Evolutionary conservation across 2,329 filamentous ascomycete genomes (phyloP), one percentile per base, ranked within the genome.

Genomic region (Curvularia eragrostidis): DNA sequence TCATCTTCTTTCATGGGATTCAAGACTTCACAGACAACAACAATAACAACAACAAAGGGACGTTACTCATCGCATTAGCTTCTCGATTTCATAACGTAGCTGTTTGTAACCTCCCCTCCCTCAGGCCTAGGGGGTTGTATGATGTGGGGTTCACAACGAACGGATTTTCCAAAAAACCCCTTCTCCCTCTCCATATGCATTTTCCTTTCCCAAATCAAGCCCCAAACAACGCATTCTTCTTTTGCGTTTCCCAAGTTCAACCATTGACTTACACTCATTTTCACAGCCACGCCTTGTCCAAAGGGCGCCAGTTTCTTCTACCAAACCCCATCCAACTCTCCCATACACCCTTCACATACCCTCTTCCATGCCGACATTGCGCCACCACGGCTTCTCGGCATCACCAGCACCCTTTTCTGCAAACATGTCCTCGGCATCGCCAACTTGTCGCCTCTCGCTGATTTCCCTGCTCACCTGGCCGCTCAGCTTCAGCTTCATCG

Each of bases 391-490:
- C 54, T 61, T 63, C 51, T 62, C 64, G 6, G 65, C 63, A 26
- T 68, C 61, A 50, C 65, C 13, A 15, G 26, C 30, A 13, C 39
- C 64, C 19, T 71, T 81, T 38, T 80, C 80, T 15, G 50, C 54
- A 69, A 94, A 83, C 81, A 93, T 84, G 73, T 87, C 87, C 79
- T 91, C 91, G 54, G 89, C 89, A 80, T 97, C 93, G 63, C 93
- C 93, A 54, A 97, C 93, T 80, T 97, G 93, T 77, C 91, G 90
- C 65, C 93, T 84, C 80, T 94, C 91, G 58, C 90, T 91, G 58
- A 97, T 84, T 79, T 97, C 93, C 52, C 70, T 71, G 38, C 69
- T 75, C 4, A 75, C 43, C 52, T 76, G 65, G 65, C 82, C 84
- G 69, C 85, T 87, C 66, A 91, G 84, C 71, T 88, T 89, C 74